A percentile compares a stretch with the other conserved stretches of the same genome.
Evolutionary conservation across 2,329 filamentous ascomycete species (phyloP).

Genomic region (Calonectria montana): DNA sequence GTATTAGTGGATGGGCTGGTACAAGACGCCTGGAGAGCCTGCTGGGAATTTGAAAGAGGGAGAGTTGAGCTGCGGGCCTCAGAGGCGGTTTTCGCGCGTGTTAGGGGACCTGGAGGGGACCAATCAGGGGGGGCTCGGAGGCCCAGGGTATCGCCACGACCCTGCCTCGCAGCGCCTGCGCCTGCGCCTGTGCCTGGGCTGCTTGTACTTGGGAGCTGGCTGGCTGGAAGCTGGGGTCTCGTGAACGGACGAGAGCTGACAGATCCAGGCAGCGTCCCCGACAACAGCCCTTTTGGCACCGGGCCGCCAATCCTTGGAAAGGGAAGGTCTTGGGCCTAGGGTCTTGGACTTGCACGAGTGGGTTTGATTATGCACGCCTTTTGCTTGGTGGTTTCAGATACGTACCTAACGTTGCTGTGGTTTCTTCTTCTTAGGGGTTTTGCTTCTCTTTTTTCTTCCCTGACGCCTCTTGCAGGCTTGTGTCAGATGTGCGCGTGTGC

Average conservation of each 20-base stretch:
- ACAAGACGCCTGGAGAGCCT: constrained; percentile 34
- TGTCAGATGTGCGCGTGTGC: not conserved
- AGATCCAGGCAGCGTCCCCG: constrained; percentile 3
- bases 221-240: constrained; percentile 8
- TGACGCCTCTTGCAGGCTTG: not conserved
- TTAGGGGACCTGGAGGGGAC: constrained; percentile 41
- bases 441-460: not conserved
- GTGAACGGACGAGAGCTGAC: constrained; percentile 14
- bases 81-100: constrained; percentile 46
- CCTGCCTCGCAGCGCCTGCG: constrained; percentile 21
- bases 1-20: constrained; percentile 46
- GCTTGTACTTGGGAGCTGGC: constrained; percentile 13
- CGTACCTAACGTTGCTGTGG: constrained; percentile 11
- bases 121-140: constrained; percentile 45
- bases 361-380: constrained; percentile 21
- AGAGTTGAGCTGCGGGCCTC: constrained; percentile 40
- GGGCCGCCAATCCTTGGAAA: constrained; percentile 15
- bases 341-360: constrained; percentile 2
- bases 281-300: not conserved
- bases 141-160: constrained; percentile 43
- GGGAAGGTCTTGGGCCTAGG: constrained; percentile 8
- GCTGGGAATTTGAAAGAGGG: constrained; percentile 43
- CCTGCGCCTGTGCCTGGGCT: constrained; percentile 10
- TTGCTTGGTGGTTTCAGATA: constrained; percentile 23
- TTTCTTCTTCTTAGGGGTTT: constrained; percentile 1